phyloP scores from a whole-genome alignment of 192 early-diverging fungal genomes.

The Coemansia sp. region DNA sequence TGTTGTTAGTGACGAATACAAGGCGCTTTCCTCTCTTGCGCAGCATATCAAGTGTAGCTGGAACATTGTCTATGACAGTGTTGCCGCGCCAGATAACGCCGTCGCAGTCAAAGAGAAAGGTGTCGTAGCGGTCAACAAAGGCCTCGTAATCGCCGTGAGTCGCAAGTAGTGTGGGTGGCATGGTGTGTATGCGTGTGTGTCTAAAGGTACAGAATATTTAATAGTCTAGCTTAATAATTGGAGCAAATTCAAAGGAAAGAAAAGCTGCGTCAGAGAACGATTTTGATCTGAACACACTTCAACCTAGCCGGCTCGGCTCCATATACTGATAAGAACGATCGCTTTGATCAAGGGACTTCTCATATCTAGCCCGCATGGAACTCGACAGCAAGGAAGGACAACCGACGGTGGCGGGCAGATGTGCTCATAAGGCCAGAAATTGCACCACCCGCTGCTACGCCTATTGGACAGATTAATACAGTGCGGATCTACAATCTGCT shows the following conservation, averaged over 20 bases:
- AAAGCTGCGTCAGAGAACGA: too few relatives aligned
- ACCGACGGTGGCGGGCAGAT: background rate
- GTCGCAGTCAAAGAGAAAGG: slow-evolving; percentile 97
- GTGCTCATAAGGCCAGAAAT: slow-evolving; percentile 12
- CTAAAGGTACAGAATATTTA: background rate
- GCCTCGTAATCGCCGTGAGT: slow-evolving; percentile 44
- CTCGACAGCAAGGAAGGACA: background rate
- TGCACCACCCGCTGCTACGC: background rate
- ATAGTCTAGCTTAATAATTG: background rate
- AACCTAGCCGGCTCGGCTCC: too few relatives aligned
- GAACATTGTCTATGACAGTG: slow-evolving; percentile 66
- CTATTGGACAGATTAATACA: slow-evolving; percentile 23
- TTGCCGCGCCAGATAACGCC: slow-evolving; percentile 95
- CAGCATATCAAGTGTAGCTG: slow-evolving; percentile 72
- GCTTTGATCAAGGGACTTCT: background rate
- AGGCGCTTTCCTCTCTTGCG: slow-evolving; percentile 79
- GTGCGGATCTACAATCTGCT: slow-evolving; percentile 1
- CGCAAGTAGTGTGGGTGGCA: slow-evolving; percentile 26
- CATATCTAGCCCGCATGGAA: background rate
- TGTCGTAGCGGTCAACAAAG: slow-evolving; percentile 83
- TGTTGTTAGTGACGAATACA: slow-evolving; percentile 99
- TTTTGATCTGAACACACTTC: too few relatives aligned
- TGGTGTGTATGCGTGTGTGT: background rate
- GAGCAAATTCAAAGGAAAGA: background rate
- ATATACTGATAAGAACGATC: background rate